Evolutionary conservation across 768 basidiomycete species (phyloP).

Genomic region (Chalciporus piperatus): DNA sequence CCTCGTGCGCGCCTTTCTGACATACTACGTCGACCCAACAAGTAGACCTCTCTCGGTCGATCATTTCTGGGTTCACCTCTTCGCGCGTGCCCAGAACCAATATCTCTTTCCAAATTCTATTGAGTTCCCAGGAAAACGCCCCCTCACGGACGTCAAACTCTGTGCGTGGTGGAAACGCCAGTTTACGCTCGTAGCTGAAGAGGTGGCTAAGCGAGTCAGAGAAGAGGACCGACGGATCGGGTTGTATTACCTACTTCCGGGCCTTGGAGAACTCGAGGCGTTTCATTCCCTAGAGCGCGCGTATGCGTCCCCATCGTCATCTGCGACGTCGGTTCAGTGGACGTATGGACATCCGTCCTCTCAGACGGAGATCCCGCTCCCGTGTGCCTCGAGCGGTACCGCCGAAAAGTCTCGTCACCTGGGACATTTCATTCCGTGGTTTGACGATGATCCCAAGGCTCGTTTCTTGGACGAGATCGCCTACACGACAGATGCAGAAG

Average conservation of each 20-base stretch:
- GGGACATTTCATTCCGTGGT: slow-evolving; percentile 79
- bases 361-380: slow-evolving; percentile 38
- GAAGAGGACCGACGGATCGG: slow-evolving; percentile 9
- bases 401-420: slow-evolving; percentile 36
- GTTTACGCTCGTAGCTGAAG: slow-evolving; percentile 52
- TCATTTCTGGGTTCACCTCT: slow-evolving; percentile 80
- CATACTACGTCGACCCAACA: slow-evolving; percentile 58
- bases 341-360: slow-evolving; percentile 79
- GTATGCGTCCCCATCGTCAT: slow-evolving; percentile 21
- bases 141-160: slow-evolving; percentile 72
- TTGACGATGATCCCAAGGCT: slow-evolving; percentile 97
- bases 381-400: slow-evolving; percentile 43
- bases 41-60: slow-evolving; percentile 57
- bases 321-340: slow-evolving; percentile 44
- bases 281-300: slow-evolving; percentile 48
- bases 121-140: slow-evolving; percentile 64
- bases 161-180: slow-evolving; percentile 93
- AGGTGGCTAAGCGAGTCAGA: slow-evolving; percentile 27
- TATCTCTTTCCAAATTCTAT: slow-evolving; percentile 92
- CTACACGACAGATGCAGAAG: slow-evolving; percentile 59
- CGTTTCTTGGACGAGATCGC: slow-evolving; percentile 92
- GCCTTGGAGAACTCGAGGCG: slow-evolving; percentile 67
- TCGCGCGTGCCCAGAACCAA: slow-evolving; percentile 86
- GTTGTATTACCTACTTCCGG: slow-evolving; percentile 68
- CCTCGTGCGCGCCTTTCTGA: slow-evolving; percentile 65